Conservation (phyloP, 805 yeast genomes). For the Wickerhamomyces strasburgensis region DNA sequence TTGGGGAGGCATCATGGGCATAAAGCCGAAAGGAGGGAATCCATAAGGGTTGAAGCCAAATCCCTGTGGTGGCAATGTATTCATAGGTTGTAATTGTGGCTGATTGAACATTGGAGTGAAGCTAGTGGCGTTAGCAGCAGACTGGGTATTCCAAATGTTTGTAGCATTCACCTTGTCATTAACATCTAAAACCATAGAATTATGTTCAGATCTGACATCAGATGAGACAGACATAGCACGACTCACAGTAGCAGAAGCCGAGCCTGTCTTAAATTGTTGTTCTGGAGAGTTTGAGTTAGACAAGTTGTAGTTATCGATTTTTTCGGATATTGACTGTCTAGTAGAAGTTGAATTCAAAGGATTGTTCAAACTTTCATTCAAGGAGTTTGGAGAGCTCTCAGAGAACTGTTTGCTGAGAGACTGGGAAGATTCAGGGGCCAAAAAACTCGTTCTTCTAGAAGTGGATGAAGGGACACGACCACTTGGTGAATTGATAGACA, state of each 20-base stretch:
- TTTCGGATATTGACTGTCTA: conserved; percentile 38
- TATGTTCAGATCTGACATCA: conserved; percentile 31
- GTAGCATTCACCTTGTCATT: conserved; percentile 18
- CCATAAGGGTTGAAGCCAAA: conserved; percentile 32
- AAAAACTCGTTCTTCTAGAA: conserved; percentile 50
- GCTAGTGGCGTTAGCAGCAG: conserved; percentile 54
- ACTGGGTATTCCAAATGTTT: conserved; percentile 63
- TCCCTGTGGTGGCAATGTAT: conserved; percentile 18
- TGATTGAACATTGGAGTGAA: conserved; percentile 43
- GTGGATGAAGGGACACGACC: conserved; percentile 31
- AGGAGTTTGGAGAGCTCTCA: conserved; percentile 25
- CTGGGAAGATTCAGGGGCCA: conserved; percentile 29
- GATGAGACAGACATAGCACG: conserved; percentile 24
- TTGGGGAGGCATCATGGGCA: conserved; percentile 27
- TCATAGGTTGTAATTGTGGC: conserved; percentile 16
- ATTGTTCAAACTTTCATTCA: conserved; percentile 27
- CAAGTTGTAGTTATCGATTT: conserved; percentile 49
- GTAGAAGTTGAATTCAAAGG: conserved; percentile 12
- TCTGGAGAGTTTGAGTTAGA: conserved; percentile 42
- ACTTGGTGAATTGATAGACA: conserved; percentile 29
- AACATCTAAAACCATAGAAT: conserved; percentile 28
- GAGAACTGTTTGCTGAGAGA: conserved; percentile 18
- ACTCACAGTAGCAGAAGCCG: conserved; percentile 4
- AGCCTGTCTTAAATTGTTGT: conserved; percentile 21
- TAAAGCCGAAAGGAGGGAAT: conserved; percentile 33